phyloP scores from a whole-genome alignment of 2,329 filamentous ascomycete genomes.

The Endoconidiophora polonica region DNA sequence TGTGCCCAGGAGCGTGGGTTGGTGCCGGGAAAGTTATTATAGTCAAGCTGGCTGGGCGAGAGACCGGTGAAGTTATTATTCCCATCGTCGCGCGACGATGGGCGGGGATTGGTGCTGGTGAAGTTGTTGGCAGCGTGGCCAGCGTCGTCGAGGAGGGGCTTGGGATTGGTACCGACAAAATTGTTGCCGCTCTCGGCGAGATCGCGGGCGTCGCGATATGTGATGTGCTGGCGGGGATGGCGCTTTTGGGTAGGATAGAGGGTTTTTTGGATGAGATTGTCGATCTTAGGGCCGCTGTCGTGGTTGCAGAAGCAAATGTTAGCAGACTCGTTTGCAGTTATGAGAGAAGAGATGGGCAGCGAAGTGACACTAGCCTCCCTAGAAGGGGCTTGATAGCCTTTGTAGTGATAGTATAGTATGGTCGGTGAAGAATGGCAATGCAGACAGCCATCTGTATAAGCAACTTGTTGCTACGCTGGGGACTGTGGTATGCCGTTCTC shows the following conservation, averaged over 20 bases:
- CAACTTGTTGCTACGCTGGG: too few species aligned
- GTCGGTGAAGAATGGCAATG: too few species aligned
- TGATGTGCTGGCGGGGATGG: constrained; percentile 2
- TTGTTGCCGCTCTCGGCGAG: constrained; percentile 13
- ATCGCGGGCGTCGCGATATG: background rate
- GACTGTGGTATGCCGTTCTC: too few species aligned
- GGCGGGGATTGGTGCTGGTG: constrained; percentile 6
- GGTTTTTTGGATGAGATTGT: constrained; percentile 6
- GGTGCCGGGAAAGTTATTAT: constrained; percentile 10
- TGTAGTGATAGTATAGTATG: too few species aligned
- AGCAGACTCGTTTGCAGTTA: background rate
- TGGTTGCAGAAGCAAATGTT: background rate
- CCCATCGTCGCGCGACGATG: background rate
- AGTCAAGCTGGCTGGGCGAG: background rate
- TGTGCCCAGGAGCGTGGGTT: constrained; percentile 5
- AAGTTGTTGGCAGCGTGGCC: constrained; percentile 9
- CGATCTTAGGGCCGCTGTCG: constrained; percentile 3
- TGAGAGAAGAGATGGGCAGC: background rate
- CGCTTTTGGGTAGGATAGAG: background rate
- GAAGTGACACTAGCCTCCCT: too few species aligned
- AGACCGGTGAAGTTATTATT: constrained; percentile 12
- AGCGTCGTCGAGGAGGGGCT: background rate
- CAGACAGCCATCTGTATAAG: too few species aligned
- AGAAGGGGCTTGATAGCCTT: too few species aligned
- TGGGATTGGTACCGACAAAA: constrained; percentile 13